Evolutionary conservation across 306 rosid species (phyloP).

Genomic region (Pyrus betulifolia): DNA sequence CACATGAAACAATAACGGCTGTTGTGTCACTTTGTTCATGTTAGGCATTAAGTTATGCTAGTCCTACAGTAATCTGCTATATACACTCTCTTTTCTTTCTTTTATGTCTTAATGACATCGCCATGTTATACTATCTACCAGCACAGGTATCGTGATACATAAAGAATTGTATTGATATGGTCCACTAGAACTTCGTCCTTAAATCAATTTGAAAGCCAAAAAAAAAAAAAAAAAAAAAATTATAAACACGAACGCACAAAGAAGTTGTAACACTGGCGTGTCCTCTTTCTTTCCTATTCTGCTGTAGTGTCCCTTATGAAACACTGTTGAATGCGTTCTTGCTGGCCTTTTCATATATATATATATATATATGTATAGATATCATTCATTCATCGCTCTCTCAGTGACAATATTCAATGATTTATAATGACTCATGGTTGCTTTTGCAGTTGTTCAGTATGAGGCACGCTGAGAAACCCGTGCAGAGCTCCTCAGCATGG

Average conservation of each 20-base stretch:
- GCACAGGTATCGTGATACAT: neutral
- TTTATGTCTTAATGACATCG: neutral
- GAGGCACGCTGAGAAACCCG: neutral
- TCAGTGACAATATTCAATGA: neutral
- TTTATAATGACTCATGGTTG: neutral
- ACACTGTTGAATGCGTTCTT: neutral
- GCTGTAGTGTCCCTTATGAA: neutral
- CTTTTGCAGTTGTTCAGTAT: slow-evolving; percentile 5
- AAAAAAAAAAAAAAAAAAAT: too few species aligned
- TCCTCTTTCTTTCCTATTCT: neutral
- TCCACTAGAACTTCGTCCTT: neutral
- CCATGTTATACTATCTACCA: neutral
- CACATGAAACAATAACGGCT: neutral
- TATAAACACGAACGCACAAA: neutral
- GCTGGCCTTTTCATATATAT: neutral
- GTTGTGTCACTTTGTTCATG: neutral
- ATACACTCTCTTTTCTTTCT: neutral
- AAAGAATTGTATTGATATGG: neutral
- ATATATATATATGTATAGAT: too few species aligned
- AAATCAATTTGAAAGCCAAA: too few species aligned
- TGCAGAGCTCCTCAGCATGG: neutral
- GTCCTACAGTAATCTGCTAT: neutral
- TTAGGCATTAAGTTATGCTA: neutral
- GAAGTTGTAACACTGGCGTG: neutral
- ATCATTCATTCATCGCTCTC: neutral